These are phyloP conservation scores for Ophiostoma pallidulum DNA, from an alignment of 2,329 filamentous ascomycete species.

Conservation along the genomic window DNA sequence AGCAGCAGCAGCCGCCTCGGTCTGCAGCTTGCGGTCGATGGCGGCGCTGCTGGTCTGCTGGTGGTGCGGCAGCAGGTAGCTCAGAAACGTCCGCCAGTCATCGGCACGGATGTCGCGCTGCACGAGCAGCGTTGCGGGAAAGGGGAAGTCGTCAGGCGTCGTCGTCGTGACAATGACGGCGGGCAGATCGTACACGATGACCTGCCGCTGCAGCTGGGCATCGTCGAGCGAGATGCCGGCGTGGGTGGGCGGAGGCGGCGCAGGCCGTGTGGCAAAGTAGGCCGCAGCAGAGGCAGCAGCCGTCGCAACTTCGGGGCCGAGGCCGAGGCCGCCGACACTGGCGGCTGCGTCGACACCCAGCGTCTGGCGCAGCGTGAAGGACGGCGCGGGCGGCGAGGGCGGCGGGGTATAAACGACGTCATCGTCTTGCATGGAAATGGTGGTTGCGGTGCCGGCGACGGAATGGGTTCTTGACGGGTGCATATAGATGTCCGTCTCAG, in stretches of 20 bases:
- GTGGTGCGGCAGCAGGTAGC: slow-evolving; percentile 45
- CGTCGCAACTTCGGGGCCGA: slow-evolving; percentile 10
- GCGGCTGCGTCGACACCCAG: slow-evolving; percentile 6
- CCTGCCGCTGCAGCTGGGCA: slow-evolving; percentile 3
- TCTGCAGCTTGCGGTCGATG: slow-evolving; percentile 39
- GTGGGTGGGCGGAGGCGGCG: slow-evolving; percentile 15
- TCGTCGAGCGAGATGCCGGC: slow-evolving; percentile 6
- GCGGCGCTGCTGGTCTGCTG: slow-evolving; percentile 21
- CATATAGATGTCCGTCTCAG: slow-evolving; percentile 48
- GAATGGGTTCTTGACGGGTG: slow-evolving; percentile 21
- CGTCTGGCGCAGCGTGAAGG: slow-evolving; percentile 7
- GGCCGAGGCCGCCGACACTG: slow-evolving; percentile 14
- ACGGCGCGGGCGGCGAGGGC: slow-evolving; percentile 34
- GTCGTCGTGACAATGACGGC: slow-evolving; percentile 28
- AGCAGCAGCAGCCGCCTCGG: no score
- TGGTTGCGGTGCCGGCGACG: background rate
- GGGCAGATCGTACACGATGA: slow-evolving; percentile 23
- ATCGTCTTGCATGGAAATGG: slow-evolving; percentile 18
- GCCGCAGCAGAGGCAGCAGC: slow-evolving; percentile 27
- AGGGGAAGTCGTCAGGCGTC: slow-evolving; percentile 36
- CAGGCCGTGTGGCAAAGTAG: slow-evolving; percentile 39
- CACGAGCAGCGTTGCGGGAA: slow-evolving; percentile 26
- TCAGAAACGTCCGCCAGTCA: slow-evolving; percentile 52
- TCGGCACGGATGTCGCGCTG: slow-evolving; percentile 37
- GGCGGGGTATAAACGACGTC: slow-evolving; percentile 44